These are phyloP conservation scores for Aspergillus glaucus DNA, from an alignment of 2,329 filamentous ascomycete genomes.

Conservation along the genomic window DNA sequence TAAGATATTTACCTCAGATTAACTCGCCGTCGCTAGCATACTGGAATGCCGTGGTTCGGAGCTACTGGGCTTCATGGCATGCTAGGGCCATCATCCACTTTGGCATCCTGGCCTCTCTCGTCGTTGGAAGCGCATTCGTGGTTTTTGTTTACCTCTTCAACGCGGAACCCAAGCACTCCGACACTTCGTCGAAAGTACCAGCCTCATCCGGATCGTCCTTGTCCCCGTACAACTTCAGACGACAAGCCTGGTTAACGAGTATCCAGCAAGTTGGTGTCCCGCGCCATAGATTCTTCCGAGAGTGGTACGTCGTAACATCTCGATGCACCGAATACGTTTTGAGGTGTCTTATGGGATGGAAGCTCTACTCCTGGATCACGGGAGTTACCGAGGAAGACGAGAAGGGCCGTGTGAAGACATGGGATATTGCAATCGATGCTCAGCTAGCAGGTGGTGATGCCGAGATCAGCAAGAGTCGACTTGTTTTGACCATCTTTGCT, in stretches of 20 bases:
- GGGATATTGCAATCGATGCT: slow-evolving; percentile 87
- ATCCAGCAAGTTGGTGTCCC: slow-evolving; percentile 91
- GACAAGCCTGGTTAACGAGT: slow-evolving; percentile 86
- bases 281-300: slow-evolving; percentile 76
- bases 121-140: slow-evolving; percentile 52
- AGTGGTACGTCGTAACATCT: slow-evolving; percentile 70
- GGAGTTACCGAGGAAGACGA: slow-evolving; percentile 81
- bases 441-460: slow-evolving; percentile 86
- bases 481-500: slow-evolving; percentile 79
- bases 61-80: slow-evolving; percentile 32
- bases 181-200: slow-evolving; percentile 34
- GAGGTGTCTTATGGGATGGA: slow-evolving; percentile 68
- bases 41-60: slow-evolving; percentile 17
- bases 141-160: slow-evolving; percentile 52
- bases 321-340: slow-evolving; percentile 79
- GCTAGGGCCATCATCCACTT: slow-evolving; percentile 36
- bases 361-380: slow-evolving; percentile 70
- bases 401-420: slow-evolving; percentile 77
- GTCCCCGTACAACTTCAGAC: slow-evolving; percentile 76
- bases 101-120: slow-evolving; percentile 45
- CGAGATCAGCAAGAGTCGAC: slow-evolving; percentile 79
- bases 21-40: slow-evolving; percentile 18
- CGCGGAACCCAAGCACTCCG: slow-evolving; percentile 51
- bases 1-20: slow-evolving; percentile 32
- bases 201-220: slow-evolving; percentile 24